These are phyloP conservation scores for Tarenaya hassleriana DNA, from an alignment of 345 rosid species.

Conservation along the genomic window DNA sequence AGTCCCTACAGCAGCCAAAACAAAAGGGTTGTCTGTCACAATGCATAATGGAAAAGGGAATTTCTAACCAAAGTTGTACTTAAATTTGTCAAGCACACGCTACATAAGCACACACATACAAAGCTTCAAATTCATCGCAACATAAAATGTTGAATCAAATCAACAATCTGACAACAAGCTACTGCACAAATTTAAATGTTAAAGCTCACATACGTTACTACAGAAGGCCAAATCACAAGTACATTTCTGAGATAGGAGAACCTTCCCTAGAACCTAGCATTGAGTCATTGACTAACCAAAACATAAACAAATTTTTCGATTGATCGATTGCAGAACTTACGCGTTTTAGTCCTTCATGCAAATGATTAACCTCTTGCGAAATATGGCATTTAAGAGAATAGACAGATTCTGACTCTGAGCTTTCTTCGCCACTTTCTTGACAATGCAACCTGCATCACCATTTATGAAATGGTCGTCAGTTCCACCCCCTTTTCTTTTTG, in stretches of 20 bases:
- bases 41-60: neutral
- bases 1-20: constrained; percentile 49
- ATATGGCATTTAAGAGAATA: constrained; percentile 96
- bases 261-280: neutral
- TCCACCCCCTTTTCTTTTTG: neutral
- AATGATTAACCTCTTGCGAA: constrained; percentile 95
- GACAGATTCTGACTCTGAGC: constrained; percentile 73
- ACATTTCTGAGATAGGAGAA: neutral
- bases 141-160: constrained; percentile 4
- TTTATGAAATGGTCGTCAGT: neutral
- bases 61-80: constrained; percentile 7
- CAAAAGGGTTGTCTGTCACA: neutral
- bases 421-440: constrained; percentile 89
- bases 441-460: constrained; percentile 57
- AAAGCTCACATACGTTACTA: neutral
- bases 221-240: neutral
- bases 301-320: constrained; percentile 1
- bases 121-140: neutral
- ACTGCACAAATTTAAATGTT: constrained; percentile 6
- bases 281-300: neutral
- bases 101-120: neutral
- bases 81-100: neutral
- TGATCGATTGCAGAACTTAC: constrained; percentile 38
- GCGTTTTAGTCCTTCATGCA: constrained; percentile 96
- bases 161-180: neutral